A percentile compares a stretch with the other conserved stretches of the same genome.
These are phyloP conservation scores for Lathyrus tuberosus DNA, from an alignment of 306 rosid genomes.

Conservation along the genomic window DNA sequence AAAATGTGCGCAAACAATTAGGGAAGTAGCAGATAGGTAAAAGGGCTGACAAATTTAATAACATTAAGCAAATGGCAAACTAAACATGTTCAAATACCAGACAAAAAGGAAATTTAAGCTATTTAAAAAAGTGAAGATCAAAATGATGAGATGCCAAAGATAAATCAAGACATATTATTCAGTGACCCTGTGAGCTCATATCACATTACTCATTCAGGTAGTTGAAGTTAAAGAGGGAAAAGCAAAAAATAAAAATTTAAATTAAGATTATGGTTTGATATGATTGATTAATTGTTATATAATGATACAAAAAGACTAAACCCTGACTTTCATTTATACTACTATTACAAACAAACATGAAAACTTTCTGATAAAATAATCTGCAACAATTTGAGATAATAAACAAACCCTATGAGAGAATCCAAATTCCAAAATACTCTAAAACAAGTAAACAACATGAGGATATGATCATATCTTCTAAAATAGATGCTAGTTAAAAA, in stretches of 20 bases:
- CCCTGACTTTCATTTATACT: no score
- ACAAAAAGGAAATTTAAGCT: constrained; percentile 1
- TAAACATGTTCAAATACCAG: constrained; percentile 5
- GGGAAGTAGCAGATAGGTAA: constrained; percentile 30
- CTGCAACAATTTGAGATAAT: background rate
- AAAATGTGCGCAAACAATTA: constrained; percentile 45
- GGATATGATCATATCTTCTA: background rate
- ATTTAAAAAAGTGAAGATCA: constrained; percentile 7
- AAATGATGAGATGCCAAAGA: constrained; percentile 15
- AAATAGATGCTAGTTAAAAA: background rate
- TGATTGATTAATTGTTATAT: background rate
- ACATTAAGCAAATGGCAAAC: constrained; percentile 27
- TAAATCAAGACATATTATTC: constrained; percentile 28
- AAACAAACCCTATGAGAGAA: background rate
- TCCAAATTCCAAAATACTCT: background rate
- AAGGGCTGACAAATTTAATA: constrained; percentile 9
- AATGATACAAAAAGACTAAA: no score
- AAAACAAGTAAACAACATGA: background rate
- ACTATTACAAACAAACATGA: no score
- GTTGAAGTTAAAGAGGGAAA: background rate
- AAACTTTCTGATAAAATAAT: background rate
- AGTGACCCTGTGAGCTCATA: constrained; percentile 2
- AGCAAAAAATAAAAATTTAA: background rate
- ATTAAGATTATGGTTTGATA: no score
- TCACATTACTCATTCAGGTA: background rate